Conservation (phyloP, 805 yeast genomes). For the Ogataea nitratoaversa region DNA sequence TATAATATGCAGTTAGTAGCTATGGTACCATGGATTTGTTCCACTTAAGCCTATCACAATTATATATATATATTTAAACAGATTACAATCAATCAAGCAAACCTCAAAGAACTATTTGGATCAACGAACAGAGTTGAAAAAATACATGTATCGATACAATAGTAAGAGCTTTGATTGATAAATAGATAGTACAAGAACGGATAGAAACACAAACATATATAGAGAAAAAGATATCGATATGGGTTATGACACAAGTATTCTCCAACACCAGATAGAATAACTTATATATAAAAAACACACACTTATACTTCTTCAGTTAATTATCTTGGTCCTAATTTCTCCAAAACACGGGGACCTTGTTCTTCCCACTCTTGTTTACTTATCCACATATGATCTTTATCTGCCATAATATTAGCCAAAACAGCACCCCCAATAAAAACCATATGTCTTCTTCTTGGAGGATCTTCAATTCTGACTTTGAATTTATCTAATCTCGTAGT, state of each 20-base stretch:
- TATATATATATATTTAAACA: too few relatives aligned
- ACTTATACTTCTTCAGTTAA: too few relatives aligned
- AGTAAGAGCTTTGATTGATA: too few relatives aligned
- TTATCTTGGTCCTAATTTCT: constrained; percentile 89
- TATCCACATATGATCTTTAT: constrained; percentile 98
- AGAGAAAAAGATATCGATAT: background rate
- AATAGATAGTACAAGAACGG: background rate
- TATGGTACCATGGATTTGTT: too few relatives aligned
- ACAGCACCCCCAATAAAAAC: constrained; percentile 99
- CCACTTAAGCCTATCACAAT: too few relatives aligned
- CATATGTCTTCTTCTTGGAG: constrained; percentile 98
- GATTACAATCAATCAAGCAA: too few relatives aligned
- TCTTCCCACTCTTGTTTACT: constrained; percentile 97
- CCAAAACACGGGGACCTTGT: constrained; percentile 81
- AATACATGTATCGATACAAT: background rate
- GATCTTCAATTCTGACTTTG: constrained; percentile 95
- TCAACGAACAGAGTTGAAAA: too few relatives aligned
- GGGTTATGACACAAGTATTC: too few relatives aligned
- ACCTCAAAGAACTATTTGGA: too few relatives aligned
- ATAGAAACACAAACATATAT: background rate
- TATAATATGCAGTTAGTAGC: too few relatives aligned
- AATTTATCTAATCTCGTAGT: constrained; percentile 83
- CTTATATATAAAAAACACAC: background rate
- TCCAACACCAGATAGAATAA: too few relatives aligned
- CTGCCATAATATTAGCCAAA: constrained; percentile 95